These are phyloP conservation scores for Plasmodium adleri DNA, from an alignment of 169 alveolate species.

Conservation along the genomic window DNA sequence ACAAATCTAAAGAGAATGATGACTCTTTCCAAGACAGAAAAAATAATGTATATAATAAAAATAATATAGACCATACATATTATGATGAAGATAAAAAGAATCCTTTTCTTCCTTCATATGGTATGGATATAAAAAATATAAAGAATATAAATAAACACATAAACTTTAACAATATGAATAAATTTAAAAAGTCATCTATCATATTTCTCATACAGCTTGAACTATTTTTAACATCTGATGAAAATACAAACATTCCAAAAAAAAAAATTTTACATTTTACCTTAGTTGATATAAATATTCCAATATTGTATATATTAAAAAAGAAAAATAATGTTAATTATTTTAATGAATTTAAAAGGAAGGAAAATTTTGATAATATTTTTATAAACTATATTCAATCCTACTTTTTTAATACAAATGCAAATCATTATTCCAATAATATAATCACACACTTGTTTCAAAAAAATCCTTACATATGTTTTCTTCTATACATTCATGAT, in stretches of 20 bases:
- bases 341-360: conserved; percentile 36
- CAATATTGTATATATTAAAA: conserved; percentile 59
- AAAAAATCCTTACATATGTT: conserved; percentile 29
- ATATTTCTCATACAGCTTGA: conserved; percentile 55
- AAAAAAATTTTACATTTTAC: conserved; percentile 46
- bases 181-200: conserved; percentile 43
- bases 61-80: neutral
- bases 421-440: conserved; percentile 2
- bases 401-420: conserved; percentile 20
- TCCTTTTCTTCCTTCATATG: neutral
- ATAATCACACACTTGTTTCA: conserved; percentile 32
- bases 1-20: neutral
- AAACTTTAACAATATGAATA: conserved; percentile 45
- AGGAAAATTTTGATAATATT: conserved; percentile 45
- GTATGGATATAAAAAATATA: conserved; percentile 43
- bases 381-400: conserved; percentile 60
- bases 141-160: conserved; percentile 17
- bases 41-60: neutral
- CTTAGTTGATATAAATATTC: conserved; percentile 60
- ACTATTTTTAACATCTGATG: neutral
- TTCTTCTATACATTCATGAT: conserved; percentile 38
- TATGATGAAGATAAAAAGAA: neutral
- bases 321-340: conserved; percentile 34
- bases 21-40: neutral
- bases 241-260: neutral